Percentiles rank a stretch among this genome's conserved stretches.
Conservation (phyloP, 2,329 filamentous ascomycete species). For the Fusarium marasasianum region DNA sequence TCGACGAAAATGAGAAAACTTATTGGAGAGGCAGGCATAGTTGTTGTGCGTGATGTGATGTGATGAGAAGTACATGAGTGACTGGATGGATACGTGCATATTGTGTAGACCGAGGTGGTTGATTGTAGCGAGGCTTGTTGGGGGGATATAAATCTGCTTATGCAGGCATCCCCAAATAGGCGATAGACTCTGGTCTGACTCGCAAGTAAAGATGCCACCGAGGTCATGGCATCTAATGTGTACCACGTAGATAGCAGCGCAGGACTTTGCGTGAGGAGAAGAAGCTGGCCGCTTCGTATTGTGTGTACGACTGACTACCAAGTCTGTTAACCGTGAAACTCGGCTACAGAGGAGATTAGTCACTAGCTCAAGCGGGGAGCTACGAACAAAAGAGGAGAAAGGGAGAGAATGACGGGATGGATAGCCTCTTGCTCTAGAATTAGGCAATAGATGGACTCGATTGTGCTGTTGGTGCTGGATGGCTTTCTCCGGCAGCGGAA, state of each 20-base stretch:
- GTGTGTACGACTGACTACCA: background rate
- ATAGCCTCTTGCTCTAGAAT: background rate
- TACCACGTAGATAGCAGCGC: background rate
- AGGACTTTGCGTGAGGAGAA: background rate
- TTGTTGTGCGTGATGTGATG: background rate
- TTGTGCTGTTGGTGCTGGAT: background rate
- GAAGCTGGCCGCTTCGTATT: background rate
- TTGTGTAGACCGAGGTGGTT: background rate
- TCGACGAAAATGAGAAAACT: constrained; percentile 37
- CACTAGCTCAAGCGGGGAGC: background rate
- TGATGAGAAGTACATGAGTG: background rate
- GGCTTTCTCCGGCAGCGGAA: constrained; percentile 13
- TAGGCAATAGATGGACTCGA: constrained; percentile 8
- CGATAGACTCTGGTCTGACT: background rate
- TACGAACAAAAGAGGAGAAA: background rate
- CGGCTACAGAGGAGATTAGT: background rate
- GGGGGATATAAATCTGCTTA: background rate
- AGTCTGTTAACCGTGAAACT: background rate
- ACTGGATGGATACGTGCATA: background rate
- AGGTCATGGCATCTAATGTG: background rate
- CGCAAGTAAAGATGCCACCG: background rate
- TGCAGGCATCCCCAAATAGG: background rate
- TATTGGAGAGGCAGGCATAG: constrained; percentile 22
- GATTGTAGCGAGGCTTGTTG: background rate
- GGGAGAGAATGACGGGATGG: background rate